Base-by-base conservation (phyloP, 2,329 filamentous ascomycete species). In the Aspergillus pseudoglaucus region DNA sequence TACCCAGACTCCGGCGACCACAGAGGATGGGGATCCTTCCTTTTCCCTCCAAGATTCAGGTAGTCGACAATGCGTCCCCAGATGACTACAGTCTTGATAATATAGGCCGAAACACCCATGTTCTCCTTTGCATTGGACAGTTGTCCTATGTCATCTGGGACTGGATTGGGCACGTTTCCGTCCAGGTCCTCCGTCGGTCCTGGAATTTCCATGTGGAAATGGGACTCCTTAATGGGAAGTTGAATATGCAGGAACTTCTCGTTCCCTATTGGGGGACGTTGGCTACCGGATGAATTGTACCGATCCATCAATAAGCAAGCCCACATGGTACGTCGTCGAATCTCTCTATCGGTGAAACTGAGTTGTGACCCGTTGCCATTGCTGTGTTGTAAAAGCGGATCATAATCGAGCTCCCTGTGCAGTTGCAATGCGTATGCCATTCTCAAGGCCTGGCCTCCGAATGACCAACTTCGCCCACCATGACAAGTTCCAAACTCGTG, bases 401-500 rank as follows among this genome's bases (percentile, higher is more conserved):
- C 89, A 60, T 87, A 82, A 53, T 95, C 89, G 23, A 95, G 77
- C 65, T 97, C 93, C 62, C 85, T 87, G 71, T 98, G 93, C 23
- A 98, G 73, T 64, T 97, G 91, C 41, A 98, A 74, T 12, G 93
- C 93, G 67, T 95, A 96, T 7, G 91, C 93, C 93, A 97, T 97
- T 35, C 93, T 81, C 61, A 95, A 90, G 12, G 91, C 93, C 75
- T 95, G 90, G 1, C 93, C 93, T 15, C 90, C 90, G 53, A 97
- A 81, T 50, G 94, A 88, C 93, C 93, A 98, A 65, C 90, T 96
- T 55, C 91, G 81, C 12, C 90, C 91, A 48, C 93, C 93, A 65
- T 97, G 91, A 63, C 93, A 97, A 10, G 91, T 97, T 47, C 93
- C 93, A 59, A 97, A 97, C 61, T 96, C 91, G 64, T 98, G 91